These are phyloP conservation scores for Sporothrix protearum DNA, from an alignment of 2,329 filamentous ascomycete genomes.

Conservation along the genomic window DNA sequence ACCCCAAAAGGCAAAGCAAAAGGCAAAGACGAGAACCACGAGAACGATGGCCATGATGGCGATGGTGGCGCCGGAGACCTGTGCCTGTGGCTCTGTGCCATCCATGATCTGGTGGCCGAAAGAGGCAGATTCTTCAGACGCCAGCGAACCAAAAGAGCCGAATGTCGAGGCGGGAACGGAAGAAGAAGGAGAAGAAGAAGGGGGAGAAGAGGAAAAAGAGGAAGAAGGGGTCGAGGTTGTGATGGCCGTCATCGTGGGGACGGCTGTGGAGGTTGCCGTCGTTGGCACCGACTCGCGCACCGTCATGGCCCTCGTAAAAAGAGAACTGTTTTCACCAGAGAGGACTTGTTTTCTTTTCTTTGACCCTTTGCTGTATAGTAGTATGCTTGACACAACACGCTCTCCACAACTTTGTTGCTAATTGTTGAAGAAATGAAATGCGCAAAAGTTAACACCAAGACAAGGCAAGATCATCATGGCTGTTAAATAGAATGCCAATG, in stretches of 20 bases:
- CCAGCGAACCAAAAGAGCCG: not conserved
- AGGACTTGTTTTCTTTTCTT: not conserved
- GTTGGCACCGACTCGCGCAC: not conserved
- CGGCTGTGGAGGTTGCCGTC: not conserved
- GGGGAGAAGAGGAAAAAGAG: not conserved
- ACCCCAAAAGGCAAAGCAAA: not conserved
- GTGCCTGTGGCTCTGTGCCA: not conserved
- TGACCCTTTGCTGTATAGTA: not conserved
- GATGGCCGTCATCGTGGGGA: not conserved
- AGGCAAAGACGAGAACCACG: not conserved
- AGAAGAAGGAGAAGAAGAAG: not conserved
- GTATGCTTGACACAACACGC: not conserved
- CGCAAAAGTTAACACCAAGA: not conserved
- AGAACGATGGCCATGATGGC: not conserved
- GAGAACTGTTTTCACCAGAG: not conserved
- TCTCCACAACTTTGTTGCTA: not conserved
- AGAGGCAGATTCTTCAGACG: not conserved
- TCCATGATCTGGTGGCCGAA: not conserved
- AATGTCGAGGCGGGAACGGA: not conserved
- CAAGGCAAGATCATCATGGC: not conserved
- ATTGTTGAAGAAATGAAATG: not conserved
- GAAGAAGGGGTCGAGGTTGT: not conserved
- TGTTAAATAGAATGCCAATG: not conserved
- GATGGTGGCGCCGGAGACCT: not conserved
- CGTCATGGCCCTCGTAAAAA: not conserved